phyloP scores from a whole-genome alignment of 371 early-diverging fungal species.

The Mucor lusitanicus region DNA sequence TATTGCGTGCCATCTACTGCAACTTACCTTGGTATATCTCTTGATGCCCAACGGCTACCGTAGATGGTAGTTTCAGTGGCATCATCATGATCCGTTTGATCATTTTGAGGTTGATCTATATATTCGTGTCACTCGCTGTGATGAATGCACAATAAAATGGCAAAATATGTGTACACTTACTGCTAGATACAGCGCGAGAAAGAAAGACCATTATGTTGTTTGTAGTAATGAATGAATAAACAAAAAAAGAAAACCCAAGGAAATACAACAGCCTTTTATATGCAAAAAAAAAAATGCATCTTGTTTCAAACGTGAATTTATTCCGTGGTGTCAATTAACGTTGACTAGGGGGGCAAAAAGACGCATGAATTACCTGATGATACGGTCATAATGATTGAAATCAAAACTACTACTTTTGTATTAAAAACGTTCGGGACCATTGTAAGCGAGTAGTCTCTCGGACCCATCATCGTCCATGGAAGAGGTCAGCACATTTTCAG shows the following conservation, averaged over 20 bases:
- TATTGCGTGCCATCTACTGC: neutral
- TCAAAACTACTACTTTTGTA: too few relatives aligned
- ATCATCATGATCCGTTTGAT: neutral
- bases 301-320: neutral
- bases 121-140: neutral
- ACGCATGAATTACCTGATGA: neutral
- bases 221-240: neutral
- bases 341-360: neutral
- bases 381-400: neutral
- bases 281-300: neutral
- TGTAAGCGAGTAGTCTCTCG: constrained; percentile 9
- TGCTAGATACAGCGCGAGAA: constrained; percentile 24
- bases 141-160: neutral
- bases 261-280: neutral
- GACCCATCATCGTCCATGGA: neutral
- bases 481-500: constrained; percentile 15
- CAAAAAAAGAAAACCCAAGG: neutral
- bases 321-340: too few relatives aligned
- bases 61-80: constrained; percentile 36
- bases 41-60: constrained; percentile 47
- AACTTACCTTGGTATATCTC: constrained; percentile 46
- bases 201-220: constrained; percentile 30
- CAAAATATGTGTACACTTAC: constrained; percentile 9
- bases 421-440: constrained; percentile 7
- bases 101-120: neutral